These are phyloP conservation scores for Pleurotus ostreatus DNA, from an alignment of 768 basidiomycete genomes.

Conservation along the genomic window DNA sequence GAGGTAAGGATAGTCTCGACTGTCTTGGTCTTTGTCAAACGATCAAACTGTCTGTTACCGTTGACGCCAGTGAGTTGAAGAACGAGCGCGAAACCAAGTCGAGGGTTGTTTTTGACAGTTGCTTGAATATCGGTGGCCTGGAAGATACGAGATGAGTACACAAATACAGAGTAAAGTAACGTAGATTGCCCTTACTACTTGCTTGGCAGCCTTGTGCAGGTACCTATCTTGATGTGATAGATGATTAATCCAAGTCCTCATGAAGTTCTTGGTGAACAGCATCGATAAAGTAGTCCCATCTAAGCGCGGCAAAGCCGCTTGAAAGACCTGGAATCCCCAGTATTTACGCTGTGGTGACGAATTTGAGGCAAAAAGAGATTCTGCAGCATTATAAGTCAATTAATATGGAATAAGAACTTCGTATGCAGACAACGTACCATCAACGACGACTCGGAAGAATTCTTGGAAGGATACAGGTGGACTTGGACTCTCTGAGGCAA, in stretches of 20 bases:
- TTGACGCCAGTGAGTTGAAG: slow-evolving; percentile 79
- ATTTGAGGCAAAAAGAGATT: slow-evolving; percentile 80
- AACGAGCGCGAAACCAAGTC: slow-evolving; percentile 80
- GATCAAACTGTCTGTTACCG: slow-evolving; percentile 88
- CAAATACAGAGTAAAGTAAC: neutral
- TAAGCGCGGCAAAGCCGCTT: slow-evolving; percentile 69
- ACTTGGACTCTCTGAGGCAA: slow-evolving; percentile 37
- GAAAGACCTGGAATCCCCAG: slow-evolving; percentile 94
- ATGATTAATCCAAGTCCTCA: slow-evolving; percentile 97
- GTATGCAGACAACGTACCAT: slow-evolving; percentile 51
- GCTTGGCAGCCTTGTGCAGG: slow-evolving; percentile 82
- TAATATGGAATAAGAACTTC: neutral
- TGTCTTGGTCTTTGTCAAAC: slow-evolving; percentile 88
- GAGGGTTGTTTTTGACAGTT: slow-evolving; percentile 71
- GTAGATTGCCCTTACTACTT: slow-evolving; percentile 53
- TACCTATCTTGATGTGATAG: slow-evolving; percentile 84
- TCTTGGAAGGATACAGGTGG: slow-evolving; percentile 74
- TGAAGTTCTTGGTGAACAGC: slow-evolving; percentile 92
- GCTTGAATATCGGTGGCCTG: slow-evolving; percentile 75
- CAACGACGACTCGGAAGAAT: slow-evolving; percentile 88
- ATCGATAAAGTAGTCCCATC: slow-evolving; percentile 67
- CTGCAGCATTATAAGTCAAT: slow-evolving; percentile 34
- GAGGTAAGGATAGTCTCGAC: slow-evolving; percentile 78
- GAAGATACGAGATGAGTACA: neutral
- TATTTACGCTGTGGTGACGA: slow-evolving; percentile 87